Percentiles rank a stretch among this genome's conserved stretches.
Conservation (phyloP, 495 filamentous ascomycete species). For the Penicillium arizonense region DNA sequence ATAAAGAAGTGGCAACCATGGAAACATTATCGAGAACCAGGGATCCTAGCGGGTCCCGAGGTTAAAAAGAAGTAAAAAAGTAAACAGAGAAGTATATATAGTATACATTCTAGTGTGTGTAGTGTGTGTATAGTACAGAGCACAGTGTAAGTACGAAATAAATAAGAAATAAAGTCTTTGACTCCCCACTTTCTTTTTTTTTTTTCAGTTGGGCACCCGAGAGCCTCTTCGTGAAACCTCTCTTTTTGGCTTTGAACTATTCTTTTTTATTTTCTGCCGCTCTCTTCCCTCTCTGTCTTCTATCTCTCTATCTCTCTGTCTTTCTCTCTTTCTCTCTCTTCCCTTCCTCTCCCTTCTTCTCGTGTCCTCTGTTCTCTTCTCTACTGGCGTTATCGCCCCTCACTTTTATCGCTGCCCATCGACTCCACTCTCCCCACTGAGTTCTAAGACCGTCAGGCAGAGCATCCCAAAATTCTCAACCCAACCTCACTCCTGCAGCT, state of each 20-base stretch:
- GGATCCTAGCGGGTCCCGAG: slow-evolving; percentile 17
- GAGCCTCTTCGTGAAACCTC: slow-evolving; percentile 26
- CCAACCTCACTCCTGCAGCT: slow-evolving; percentile 25
- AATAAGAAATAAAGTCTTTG: slow-evolving; percentile 8
- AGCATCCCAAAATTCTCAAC: slow-evolving; percentile 14
- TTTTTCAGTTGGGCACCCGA: slow-evolving; percentile 23
- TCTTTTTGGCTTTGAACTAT: slow-evolving; percentile 3
- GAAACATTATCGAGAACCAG: slow-evolving; percentile 7
- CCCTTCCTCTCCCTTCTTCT: slow-evolving; percentile 1
- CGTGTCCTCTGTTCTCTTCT: background rate
- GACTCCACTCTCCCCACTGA: slow-evolving; percentile 25
- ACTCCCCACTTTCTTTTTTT: slow-evolving; percentile 11
- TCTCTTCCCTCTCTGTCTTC: slow-evolving; percentile 1
- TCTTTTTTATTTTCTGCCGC: slow-evolving; percentile 5
- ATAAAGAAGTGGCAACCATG: slow-evolving; percentile 2
- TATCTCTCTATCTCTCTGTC: slow-evolving; percentile 6
- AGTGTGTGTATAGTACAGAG: background rate
- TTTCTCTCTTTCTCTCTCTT: slow-evolving; percentile 9
- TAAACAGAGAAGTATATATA: background rate
- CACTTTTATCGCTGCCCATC: slow-evolving; percentile 21
- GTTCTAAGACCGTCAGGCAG: slow-evolving; percentile 28
- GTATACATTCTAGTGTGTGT: background rate
- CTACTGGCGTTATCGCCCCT: background rate
- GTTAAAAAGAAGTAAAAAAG: slow-evolving; percentile 3
- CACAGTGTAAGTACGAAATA: background rate